Base-by-base conservation (phyloP, 2,329 filamentous ascomycete species). In the Beauveria varroae region DNA sequence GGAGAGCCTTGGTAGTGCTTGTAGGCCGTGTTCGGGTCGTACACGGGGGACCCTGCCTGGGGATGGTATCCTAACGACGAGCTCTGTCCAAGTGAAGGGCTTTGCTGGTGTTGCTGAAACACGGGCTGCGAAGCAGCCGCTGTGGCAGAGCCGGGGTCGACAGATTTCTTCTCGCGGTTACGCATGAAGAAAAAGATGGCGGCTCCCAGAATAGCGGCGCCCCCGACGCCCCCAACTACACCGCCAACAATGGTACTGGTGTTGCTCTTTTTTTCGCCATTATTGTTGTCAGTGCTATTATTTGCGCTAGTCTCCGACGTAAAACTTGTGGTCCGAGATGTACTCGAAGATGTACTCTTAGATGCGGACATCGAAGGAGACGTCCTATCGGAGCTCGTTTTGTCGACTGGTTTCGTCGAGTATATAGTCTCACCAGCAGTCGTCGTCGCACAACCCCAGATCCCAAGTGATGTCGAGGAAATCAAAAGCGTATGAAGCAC, bases 161-260 rank as follows among this genome's bases (percentile, higher is more conserved):
- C 52, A 22, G 52, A 6, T 2, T 12, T 12, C 37, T 57, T 57
- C 40, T 53, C 57, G 22, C 54, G 53, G 40, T 22, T 50, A 14
- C 60, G 53, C 47, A 62, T 26, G 6, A 62, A 46, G 34, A 62
- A 57, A 28, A 62, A 57, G 22, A 57, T 47, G 53, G n/a, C 47
- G 2, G 53, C 53, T 14, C 46, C 60, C 6, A 62, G 26, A 3
- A 62, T 50, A 7, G 53, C 60, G 16, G 57, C 12, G 24, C 34
- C 60, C 20, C 37, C 53, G 28, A 57, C 40, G 16, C 60, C 60
- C 8, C 60, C 60, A 16, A 62, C 53, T 24, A 40, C 53, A 26
- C 53, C 60, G 7, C 60, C 60, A 20, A 57, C 60, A 57, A 62
- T 62, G 16, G 46, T 41, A 20, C 54, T 40, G 5, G 47, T 57